These are phyloP conservation scores for Trametes pubescens DNA, from an alignment of 1,284 basidiomycete genomes.

Conservation along the genomic window DNA sequence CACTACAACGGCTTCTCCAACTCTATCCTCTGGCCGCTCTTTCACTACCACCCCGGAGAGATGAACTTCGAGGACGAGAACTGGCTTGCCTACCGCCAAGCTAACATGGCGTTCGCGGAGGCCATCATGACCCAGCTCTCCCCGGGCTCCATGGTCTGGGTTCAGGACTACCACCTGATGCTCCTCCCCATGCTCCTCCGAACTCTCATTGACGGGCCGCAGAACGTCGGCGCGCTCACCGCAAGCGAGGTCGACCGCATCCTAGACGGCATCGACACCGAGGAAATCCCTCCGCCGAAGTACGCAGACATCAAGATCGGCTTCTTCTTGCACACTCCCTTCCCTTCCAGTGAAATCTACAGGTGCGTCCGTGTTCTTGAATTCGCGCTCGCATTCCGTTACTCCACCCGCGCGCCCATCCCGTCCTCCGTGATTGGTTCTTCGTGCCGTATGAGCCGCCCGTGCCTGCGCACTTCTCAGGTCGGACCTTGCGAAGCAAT, in stretches of 20 bases:
- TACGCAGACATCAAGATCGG: conserved; percentile 87
- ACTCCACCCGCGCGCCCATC: conserved; percentile 14
- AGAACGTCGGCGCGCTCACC: conserved; percentile 67
- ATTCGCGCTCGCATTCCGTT: conserved; percentile 8
- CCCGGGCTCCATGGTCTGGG: conserved; percentile 96
- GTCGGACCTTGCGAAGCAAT: conserved; percentile 15
- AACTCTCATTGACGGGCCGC: conserved; percentile 81
- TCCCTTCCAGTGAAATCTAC: conserved; percentile 98
- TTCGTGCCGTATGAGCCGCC: conserved; percentile 19
- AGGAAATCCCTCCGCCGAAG: conserved; percentile 52
- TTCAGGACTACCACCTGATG: conserved; percentile 98
- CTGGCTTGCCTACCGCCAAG: conserved; percentile 98
- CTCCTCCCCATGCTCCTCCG: conserved; percentile 95
- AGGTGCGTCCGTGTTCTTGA: conserved; percentile 57
- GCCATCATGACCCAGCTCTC: conserved; percentile 81
- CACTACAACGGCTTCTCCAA: conserved; percentile 99
- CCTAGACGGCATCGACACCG: conserved; percentile 76
- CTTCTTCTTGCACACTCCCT: conserved; percentile 98
- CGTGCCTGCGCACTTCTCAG: conserved; percentile 20
- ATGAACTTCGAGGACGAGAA: conserved; percentile 99
- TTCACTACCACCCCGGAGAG: conserved; percentile 98
- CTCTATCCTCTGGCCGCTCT: conserved; percentile 98
- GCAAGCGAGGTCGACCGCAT: conserved; percentile 77
- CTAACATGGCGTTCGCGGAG: conserved; percentile 95
- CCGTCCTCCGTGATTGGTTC: conserved; percentile 19